Base-by-base conservation (phyloP, 129 eudicot species). In the Tanacetum coccineum region DNA sequence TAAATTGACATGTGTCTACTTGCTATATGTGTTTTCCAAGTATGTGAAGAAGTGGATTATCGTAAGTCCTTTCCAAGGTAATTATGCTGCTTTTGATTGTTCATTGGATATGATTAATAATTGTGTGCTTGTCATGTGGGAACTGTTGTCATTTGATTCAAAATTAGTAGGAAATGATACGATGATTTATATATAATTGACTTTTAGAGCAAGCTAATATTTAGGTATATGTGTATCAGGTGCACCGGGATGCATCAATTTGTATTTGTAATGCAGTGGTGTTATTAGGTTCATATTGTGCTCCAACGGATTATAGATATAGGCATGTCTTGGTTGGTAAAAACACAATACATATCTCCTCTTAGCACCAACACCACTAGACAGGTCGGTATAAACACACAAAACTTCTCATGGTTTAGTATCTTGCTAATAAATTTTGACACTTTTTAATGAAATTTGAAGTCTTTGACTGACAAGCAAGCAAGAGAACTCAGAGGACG, bases 31-130 rank as follows among this genome's bases (percentile, higher is more conserved):
- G 44, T 92, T 92, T 58, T 58, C 95, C 68, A 82, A 80, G 84
- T 92, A 92, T 68, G 98, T 92, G 20, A 82, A 77, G 51, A 92
- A 92, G 79, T 88, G 95, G 96, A 92, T 92, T 20, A 92, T 92
- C 54, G 96, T 95, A 59, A 82, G 84, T 66, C 98, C 98, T 51
- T 92, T 92, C 68, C 98, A 92, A 92, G 98, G 97, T 91, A 81
- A 62, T 30, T 72, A 63, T 20, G 6, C 40, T 51, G 6, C 42
- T 62, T 62, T 40, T 61, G 26, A 36, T 40, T 19, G 21, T 19
- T 54, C 14, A 40, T 53, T 40, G 6, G 19, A 39, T 56, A 52
- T 19, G 13, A 12, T 49, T 25, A 2, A 30, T 59, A 13, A 0
- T 52, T 3, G 15, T 52, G 21, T 52, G 58, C 58, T 17, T 52